Evolutionary conservation across 2,329 filamentous ascomycete genomes (phyloP).

Genomic region (Pestalotiopsis sp.): DNA sequence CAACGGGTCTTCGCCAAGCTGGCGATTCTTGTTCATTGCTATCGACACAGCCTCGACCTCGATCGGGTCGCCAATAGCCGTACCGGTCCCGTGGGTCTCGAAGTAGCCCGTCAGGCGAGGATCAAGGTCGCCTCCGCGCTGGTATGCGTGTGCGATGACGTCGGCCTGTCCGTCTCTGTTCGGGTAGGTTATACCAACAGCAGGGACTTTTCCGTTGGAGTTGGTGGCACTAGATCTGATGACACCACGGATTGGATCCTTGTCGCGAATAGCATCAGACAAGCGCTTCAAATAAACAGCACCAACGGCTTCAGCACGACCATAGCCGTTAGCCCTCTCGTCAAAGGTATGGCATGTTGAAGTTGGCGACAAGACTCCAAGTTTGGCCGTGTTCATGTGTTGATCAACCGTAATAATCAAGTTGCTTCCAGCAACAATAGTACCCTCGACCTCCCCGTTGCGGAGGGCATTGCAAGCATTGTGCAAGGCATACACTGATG

Average conservation of each 20-base stretch:
- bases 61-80: constrained; percentile 22
- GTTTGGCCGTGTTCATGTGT: constrained; percentile 31
- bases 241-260: constrained; percentile 26
- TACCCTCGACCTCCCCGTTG: constrained; percentile 31
- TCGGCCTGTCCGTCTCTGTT: constrained; percentile 20
- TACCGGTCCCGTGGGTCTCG: constrained; percentile 16
- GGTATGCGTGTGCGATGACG: constrained; percentile 21
- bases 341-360: constrained; percentile 30
- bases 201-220: constrained; percentile 21
- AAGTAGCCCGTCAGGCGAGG: constrained; percentile 20
- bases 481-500: constrained; percentile 36
- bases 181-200: constrained; percentile 27
- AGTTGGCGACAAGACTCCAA: constrained; percentile 35
- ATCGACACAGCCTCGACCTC: constrained; percentile 20
- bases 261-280: constrained; percentile 21
- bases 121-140: constrained; percentile 13
- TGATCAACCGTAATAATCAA: constrained; percentile 33
- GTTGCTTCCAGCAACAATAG: constrained; percentile 39
- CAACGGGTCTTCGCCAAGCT: constrained; percentile 16
- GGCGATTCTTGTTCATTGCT: constrained; percentile 18
- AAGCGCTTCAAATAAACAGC: constrained; percentile 22
- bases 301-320: constrained; percentile 22
- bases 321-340: constrained; percentile 29
- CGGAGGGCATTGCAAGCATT: constrained; percentile 30
- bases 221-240: constrained; percentile 26